phyloP scores from a whole-genome alignment of 257 asterid species.

The Cruciata laevipes region DNA sequence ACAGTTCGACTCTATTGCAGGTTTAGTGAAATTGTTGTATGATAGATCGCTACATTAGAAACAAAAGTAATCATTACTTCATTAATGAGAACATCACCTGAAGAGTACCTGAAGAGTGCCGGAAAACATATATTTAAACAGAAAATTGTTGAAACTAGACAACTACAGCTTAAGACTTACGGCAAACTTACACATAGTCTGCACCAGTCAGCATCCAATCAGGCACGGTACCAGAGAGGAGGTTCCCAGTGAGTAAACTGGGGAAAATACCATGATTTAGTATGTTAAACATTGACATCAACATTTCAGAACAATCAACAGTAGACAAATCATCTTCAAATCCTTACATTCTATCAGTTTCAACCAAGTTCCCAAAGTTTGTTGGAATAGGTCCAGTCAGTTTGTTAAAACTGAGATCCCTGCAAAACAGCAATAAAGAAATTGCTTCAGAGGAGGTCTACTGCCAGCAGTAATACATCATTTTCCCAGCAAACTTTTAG shows the following conservation, averaged over 20 bases:
- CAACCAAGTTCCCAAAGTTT: conserved; percentile 16
- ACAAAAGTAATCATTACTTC: neutral
- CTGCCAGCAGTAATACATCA: too few species aligned
- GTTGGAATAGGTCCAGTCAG: conserved; percentile 52
- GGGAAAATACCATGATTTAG: conserved; percentile 1
- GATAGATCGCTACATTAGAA: conserved; percentile 15
- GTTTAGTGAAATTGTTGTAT: conserved; percentile 11
- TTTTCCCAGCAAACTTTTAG: neutral
- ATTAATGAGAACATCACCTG: neutral
- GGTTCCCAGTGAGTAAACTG: conserved; percentile 12
- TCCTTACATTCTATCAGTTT: conserved; percentile 42
- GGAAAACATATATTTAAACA: neutral
- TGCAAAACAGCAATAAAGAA: conserved; percentile 22
- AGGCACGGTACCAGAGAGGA: conserved; percentile 12
- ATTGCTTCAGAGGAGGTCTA: neutral
- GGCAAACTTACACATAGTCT: neutral
- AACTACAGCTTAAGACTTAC: neutral
- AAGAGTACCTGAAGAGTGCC: neutral
- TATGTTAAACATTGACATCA: neutral
- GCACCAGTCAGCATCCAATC: conserved; percentile 9
- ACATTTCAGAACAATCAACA: neutral
- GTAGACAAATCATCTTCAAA: neutral
- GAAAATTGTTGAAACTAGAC: neutral
- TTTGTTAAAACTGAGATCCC: conserved; percentile 72
- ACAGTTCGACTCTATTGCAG: neutral